Evolutionary conservation across 768 basidiomycete species (phyloP), one percentile per base, ranked within the genome.

Genomic region (Dioszegia crocea): DNA sequence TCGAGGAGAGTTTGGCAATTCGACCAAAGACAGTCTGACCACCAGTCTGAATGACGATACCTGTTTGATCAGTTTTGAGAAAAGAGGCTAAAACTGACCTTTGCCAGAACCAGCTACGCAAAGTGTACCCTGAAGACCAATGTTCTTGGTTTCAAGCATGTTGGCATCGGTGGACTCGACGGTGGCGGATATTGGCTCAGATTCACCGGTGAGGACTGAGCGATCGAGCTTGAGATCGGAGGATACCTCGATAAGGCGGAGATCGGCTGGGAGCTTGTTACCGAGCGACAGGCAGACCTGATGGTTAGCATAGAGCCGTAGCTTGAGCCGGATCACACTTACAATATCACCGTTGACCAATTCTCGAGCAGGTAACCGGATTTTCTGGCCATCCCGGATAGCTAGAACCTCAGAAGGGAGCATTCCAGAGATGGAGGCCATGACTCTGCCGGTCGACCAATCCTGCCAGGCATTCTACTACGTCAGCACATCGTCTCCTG

Each of bases 171-270:
- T 82, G 12, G 76, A 61, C n/a, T 82, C 78, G 27, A 83, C 64
- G 54, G 60, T 69, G 0, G 60, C 77, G 9, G 61, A 31, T 24
- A 78, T 72, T 9, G 77, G 62, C 23, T 80, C 76, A 2, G 78
- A 26, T 80, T 80, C 64, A 81, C 69, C 75, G 4, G 86, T 87
- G n/a, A 87, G 79, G 38, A 86, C 80, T 30, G 84, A 82, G 29
- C 85, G 79, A 63, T 87, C 86, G 46, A 86, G 83, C 56, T 80
- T 80, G 38, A 86, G 73, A 66, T 87, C 86, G 2, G 81, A 76
- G 21, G 82, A 83, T 23, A 80, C 68, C 70, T 82, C 40, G 79
- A 83, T 38, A 79, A 81, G 71, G 14, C 79, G 72, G 12, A 79
- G 21, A 56, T 80, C 79, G 30, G 78, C 78, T 2, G 79, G 78